Conservation (phyloP, 352 stramenopile genomes). For the Discostella stelligera region DNA sequence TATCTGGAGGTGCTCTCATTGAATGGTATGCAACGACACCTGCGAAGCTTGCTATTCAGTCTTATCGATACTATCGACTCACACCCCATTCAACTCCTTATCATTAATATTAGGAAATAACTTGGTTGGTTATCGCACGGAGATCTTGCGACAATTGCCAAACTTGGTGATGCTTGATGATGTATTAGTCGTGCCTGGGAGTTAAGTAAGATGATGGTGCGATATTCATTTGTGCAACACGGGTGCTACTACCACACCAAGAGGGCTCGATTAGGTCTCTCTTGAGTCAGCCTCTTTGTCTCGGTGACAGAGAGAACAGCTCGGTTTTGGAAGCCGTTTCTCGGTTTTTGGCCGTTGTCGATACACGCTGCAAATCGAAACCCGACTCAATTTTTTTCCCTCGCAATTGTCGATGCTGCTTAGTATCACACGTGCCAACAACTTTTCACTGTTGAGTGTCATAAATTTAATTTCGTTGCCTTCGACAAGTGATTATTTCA, state of each 20-base stretch:
- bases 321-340: too few species aligned
- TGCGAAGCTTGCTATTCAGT: background rate
- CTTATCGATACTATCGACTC: background rate
- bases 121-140: slow-evolving; percentile 15
- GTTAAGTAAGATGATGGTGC: slow-evolving; percentile 51
- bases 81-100: background rate
- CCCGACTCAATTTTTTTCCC: too few species aligned
- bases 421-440: too few species aligned
- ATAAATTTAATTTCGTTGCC: background rate
- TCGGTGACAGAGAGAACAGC: too few species aligned
- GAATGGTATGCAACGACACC: slow-evolving; percentile 10
- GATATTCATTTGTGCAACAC: background rate
- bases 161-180: slow-evolving; percentile 80
- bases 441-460: too few species aligned
- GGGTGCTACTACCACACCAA: too few species aligned
- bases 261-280: too few species aligned
- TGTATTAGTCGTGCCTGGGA: slow-evolving; percentile 69
- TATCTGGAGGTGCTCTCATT: slow-evolving; percentile 22
- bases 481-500: background rate
- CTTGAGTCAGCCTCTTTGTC: too few species aligned
- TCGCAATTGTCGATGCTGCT: too few species aligned
- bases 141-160: slow-evolving; percentile 77
- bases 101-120: background rate
- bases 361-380: too few species aligned
- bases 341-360: too few species aligned